These are phyloP conservation scores for Podila horticola DNA, from an alignment of 192 early-diverging fungal genomes.

Conservation along the genomic window DNA sequence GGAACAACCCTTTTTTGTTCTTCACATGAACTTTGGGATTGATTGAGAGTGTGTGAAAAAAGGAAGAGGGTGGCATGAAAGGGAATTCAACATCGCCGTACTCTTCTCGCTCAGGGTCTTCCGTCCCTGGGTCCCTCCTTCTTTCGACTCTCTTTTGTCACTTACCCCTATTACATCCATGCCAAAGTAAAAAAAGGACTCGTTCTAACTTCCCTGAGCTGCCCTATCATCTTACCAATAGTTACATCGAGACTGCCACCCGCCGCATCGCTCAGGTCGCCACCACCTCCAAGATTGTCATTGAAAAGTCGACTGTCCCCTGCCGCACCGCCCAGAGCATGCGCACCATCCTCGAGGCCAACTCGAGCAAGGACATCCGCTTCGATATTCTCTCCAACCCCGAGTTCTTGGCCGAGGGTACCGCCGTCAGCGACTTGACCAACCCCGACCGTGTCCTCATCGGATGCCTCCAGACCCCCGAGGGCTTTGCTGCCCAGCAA, in stretches of 20 bases:
- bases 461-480: conserved; percentile 75
- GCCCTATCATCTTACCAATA: conserved; percentile 16
- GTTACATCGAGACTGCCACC: conserved; percentile 83
- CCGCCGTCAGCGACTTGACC: conserved; percentile 82
- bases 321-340: conserved; percentile 89
- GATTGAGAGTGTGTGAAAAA: not conserved
- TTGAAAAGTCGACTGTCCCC: conserved; percentile 95
- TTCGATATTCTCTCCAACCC: conserved; percentile 93
- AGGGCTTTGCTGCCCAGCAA: conserved; percentile 76
- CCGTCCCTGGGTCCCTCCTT: too few species aligned
- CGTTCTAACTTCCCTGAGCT: conserved; percentile 16
- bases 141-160: too few species aligned
- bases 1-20: not conserved
- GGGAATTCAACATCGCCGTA: not conserved
- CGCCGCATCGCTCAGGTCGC: conserved; percentile 84
- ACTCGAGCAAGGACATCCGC: conserved; percentile 66
- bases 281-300: conserved; percentile 83
- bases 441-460: conserved; percentile 91
- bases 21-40: not conserved
- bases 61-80: not conserved
- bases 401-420: conserved; percentile 95
- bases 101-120: too few species aligned
- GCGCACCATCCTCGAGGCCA: conserved; percentile 83
- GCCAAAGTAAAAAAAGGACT: not conserved
- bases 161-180: too few species aligned